Base-by-base conservation (phyloP, 2,329 filamentous ascomycete genomes). In the Pseudonectria foliicola region DNA sequence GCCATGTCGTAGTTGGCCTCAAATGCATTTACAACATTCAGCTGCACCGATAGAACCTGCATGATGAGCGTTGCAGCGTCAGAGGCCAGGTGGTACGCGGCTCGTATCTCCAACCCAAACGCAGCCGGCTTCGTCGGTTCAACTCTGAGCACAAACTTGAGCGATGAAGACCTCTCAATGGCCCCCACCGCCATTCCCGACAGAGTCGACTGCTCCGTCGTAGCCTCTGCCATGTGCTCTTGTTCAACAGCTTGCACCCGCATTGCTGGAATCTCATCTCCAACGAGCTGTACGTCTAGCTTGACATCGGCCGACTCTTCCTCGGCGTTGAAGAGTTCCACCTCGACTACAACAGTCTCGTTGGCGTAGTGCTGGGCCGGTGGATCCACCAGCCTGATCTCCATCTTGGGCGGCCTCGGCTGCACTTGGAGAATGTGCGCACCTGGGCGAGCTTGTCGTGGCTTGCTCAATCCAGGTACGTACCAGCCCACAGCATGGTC, bases 321-420 rank as follows among this genome's bases (percentile, higher is more conserved):
- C 64, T 98, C 92, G 31, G 80, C 80, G 48, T 98, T 98, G 37
- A 78, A 53, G 3, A 95, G 64, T 28, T 82, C 75, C 26, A 96
- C 67, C 1, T 71, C 63, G 14, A 96, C 58, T 6, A 66, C 66
- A 18, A 95, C 75, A 0, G 66, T 59, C 62, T 98, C 92, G 49
- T 93, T 83, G 2, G 84, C 85, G 55, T 95, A 96, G 57, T 90
- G 93, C 35, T 88, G 80, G 10, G 77, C 71, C 37, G 72, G 67
- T 7, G 81, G 60, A 27, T 77, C 71, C 3, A 75, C 66, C 8
- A 86, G 63, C 16, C 66, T 72, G 29, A 98, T 76, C 48, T 86
- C 80, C 66, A 98, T 78, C 60, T 95, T 96, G 1, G 92, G 92
- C 18, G 90, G 92, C 45, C 93, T 85, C 2, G 92, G 90, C 35